These are phyloP conservation scores for Exophiala lecanii-corni DNA, from an alignment of 2,329 filamentous ascomycete genomes.

Conservation along the genomic window DNA sequence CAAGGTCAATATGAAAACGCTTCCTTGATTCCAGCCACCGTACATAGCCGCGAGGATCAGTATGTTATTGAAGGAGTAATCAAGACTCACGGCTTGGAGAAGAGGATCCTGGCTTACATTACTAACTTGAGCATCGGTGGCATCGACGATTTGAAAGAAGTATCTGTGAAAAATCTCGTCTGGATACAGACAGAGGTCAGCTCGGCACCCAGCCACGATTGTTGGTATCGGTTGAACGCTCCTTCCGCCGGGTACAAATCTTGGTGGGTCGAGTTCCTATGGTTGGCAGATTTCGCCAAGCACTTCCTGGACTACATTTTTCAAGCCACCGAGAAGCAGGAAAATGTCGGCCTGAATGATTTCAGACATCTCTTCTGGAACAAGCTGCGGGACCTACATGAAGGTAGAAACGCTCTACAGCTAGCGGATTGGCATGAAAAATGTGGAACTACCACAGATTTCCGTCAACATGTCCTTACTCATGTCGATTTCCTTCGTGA, in stretches of 20 bases:
- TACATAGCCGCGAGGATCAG: not conserved
- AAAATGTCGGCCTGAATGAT: constrained; percentile 46
- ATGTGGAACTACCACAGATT: constrained; percentile 50
- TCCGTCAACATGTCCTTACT: constrained; percentile 57
- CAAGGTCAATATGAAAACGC: constrained; percentile 32
- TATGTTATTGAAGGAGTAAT: constrained; percentile 57
- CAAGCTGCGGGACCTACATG: constrained; percentile 53
- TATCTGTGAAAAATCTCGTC: constrained; percentile 48
- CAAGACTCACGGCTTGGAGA: constrained; percentile 35
- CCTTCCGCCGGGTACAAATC: constrained; percentile 58
- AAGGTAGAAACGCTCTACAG: no score
- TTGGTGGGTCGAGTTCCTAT: constrained; percentile 62
- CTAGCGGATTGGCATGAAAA: constrained; percentile 49
- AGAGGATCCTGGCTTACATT: constrained; percentile 58
- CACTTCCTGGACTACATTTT: constrained; percentile 64
- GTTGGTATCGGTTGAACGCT: constrained; percentile 60
- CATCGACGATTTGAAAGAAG: constrained; percentile 51
- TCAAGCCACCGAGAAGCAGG: constrained; percentile 15
- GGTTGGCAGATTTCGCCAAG: constrained; percentile 67
- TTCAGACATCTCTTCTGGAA: constrained; percentile 55
- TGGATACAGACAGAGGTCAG: constrained; percentile 52
- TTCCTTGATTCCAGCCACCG: no score
- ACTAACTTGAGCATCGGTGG: constrained; percentile 59
- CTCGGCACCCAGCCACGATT: constrained; percentile 28
- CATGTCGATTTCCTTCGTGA: no score